Base-by-base conservation (phyloP, 1,284 basidiomycete genomes). In the Moesziomyces sp. region DNA sequence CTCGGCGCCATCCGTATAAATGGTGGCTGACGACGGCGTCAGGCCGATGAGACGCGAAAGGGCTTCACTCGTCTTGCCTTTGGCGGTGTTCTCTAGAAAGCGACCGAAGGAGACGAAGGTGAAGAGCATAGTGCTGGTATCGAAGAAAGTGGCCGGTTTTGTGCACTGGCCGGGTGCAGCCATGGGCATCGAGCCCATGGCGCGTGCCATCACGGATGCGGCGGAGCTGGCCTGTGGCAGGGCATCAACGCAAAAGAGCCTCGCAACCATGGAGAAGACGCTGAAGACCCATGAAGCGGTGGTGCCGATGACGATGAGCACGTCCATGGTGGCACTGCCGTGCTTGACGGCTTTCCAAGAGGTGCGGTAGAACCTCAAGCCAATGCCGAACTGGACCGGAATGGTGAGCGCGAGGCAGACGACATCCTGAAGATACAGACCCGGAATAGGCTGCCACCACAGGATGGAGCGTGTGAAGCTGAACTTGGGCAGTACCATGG, bases 111-210 rank as follows among this genome's bases (percentile, higher is more conserved):
- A 94, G 77, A 98, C 93, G 83, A 99, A 99, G 85, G 91, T 94
- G 88, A 99, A 92, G 61, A 99, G 87, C 97, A 99, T 99, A 18
- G 95, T 97, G 79, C 93, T 95, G 1, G 97, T 99, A 86, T 99
- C 97, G 86, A 99, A 99, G 86, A 98, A 99, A 34, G 94, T 90
- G 82, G 92, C 89, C 0, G 97, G 96, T 40, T 89, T 90, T 82
- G 88, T 92, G 57, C 89, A 88, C 28, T 70, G 52, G 10, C 89
- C 88, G 3, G 68, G 57, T 14, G 52, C 23, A 8, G 42, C 23
- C 40, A 56, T 60, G 18, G 23, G 51, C 58, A 63, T 58, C 52
- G 58, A 58, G n/a, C 40, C 66, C 50, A 59, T 59, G 18, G 48
- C 52, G 23, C 64, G 70, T 14, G 52, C 46, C 7, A 44, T 26